phyloP scores from a whole-genome alignment of 75 land plant species.

The Pinus taeda region DNA sequence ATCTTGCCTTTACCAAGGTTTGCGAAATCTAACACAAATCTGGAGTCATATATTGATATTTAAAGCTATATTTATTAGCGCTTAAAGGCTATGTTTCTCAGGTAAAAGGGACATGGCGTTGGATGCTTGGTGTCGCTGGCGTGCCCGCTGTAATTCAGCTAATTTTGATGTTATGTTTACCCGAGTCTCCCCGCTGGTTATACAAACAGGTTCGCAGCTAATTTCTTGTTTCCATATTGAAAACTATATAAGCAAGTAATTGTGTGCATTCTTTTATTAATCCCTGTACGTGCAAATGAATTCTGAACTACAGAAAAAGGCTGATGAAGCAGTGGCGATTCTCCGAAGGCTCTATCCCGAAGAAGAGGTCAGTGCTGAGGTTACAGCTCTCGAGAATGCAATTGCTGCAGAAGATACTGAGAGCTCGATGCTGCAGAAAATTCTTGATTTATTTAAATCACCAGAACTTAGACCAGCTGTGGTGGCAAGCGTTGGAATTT shows the following conservation, averaged over 20 bases:
- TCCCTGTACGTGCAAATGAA: not conserved
- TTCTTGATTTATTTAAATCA: not conserved
- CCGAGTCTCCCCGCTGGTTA: slow-evolving; percentile 88
- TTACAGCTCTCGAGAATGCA: slow-evolving; percentile 21
- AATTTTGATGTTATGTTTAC: slow-evolving; percentile 54
- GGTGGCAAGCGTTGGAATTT: slow-evolving; percentile 12
- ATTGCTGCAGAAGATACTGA: slow-evolving; percentile 21
- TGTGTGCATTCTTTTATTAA: not conserved
- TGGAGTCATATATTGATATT: not conserved
- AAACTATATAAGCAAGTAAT: not conserved
- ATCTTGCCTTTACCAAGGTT: slow-evolving; percentile 77
- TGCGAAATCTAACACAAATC: not conserved
- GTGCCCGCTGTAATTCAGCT: slow-evolving; percentile 70
- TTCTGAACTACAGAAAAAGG: slow-evolving; percentile 14
- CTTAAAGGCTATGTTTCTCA: slow-evolving; percentile 6
- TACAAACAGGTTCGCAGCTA: slow-evolving; percentile 37
- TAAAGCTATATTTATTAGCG: not conserved
- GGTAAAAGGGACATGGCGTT: slow-evolving; percentile 80
- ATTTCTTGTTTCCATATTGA: not conserved
- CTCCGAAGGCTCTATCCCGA: slow-evolving; percentile 22
- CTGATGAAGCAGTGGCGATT: slow-evolving; percentile 24
- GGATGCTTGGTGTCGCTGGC: slow-evolving; percentile 87
- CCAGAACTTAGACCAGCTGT: slow-evolving; percentile 12
- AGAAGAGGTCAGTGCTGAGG: slow-evolving; percentile 18
- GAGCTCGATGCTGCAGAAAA: not conserved